Evolutionary conservation across 2,329 filamentous ascomycete genomes (phyloP).

Genomic region (Truncatella angustata): DNA sequence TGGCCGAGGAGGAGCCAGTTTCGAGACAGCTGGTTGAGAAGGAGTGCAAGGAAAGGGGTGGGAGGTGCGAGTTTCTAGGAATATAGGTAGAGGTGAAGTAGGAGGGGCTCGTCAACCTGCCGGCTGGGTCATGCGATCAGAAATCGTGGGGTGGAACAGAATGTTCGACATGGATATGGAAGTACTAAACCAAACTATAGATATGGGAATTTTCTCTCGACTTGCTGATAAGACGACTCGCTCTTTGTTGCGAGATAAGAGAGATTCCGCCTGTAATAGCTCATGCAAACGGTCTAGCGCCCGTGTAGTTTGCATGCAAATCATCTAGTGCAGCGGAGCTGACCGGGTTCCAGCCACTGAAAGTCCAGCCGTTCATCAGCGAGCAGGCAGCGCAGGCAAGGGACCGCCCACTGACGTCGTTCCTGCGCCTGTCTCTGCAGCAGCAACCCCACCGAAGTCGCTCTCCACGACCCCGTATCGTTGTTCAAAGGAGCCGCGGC

Average conservation of each 20-base stretch:
- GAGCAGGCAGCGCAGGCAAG: no score
- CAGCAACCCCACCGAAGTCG: background rate
- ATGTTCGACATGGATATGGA: background rate
- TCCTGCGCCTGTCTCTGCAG: background rate
- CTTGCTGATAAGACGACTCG: background rate
- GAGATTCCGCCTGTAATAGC: background rate
- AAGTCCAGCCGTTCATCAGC: background rate
- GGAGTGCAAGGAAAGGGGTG: background rate
- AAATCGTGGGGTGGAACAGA: background rate
- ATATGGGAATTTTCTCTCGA: no score
- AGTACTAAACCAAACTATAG: no score
- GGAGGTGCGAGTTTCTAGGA: no score
- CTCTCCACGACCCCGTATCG: no score
- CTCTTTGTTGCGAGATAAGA: slow-evolving; percentile 3
- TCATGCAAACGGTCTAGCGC: background rate
- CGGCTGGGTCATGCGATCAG: background rate
- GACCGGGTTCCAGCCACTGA: background rate
- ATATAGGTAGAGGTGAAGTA: background rate
- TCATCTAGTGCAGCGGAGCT: background rate
- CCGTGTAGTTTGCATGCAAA: background rate
- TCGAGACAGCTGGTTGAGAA: no score
- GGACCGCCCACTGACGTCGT: slow-evolving; percentile 7
- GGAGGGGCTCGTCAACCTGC: background rate
- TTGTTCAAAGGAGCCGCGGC: no score
- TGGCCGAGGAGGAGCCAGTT: no score